Percentiles rank a stretch among this genome's conserved stretches.
phyloP scores from a whole-genome alignment of 2,329 filamentous ascomycete species.

The Paraconiothyrium sp. region DNA sequence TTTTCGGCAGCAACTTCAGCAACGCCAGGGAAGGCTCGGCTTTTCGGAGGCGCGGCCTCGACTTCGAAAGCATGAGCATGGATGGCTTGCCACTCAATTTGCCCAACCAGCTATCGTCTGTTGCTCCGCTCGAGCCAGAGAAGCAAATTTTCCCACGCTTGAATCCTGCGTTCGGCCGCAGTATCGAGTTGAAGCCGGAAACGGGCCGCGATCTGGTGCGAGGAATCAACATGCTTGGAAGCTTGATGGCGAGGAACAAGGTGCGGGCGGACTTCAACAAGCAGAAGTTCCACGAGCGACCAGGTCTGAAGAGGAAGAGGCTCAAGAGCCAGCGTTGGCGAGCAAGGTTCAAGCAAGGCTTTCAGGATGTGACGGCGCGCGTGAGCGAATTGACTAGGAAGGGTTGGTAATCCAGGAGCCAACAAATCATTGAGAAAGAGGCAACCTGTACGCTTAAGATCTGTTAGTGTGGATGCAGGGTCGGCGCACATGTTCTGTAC shows the following conservation, averaged over 20 bases:
- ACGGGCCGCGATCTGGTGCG: constrained; percentile 57
- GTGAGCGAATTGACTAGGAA: constrained; percentile 77
- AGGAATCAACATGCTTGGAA: constrained; percentile 56
- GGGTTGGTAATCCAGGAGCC: constrained; percentile 70
- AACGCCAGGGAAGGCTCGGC: constrained; percentile 5
- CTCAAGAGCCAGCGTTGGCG: constrained; percentile 75
- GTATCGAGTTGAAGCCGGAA: constrained; percentile 45
- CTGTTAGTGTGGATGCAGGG: constrained; percentile 5
- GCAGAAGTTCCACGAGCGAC: constrained; percentile 79
- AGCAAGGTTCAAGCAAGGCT: constrained; percentile 73
- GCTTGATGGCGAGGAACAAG: constrained; percentile 62
- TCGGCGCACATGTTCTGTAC: constrained; percentile 12
- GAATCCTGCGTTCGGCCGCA: constrained; percentile 53
- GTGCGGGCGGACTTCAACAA: constrained; percentile 64
- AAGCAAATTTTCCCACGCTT: constrained; percentile 41
- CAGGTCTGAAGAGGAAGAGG: constrained; percentile 80
- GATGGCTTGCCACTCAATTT: constrained; percentile 20
- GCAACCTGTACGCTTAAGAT: background rate
- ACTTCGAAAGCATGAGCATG: constrained; percentile 34
- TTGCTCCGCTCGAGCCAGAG: constrained; percentile 26
- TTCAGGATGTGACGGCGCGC: constrained; percentile 69
- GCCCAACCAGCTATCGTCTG: background rate
- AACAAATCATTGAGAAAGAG: background rate
- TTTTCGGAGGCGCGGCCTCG: constrained; percentile 11
- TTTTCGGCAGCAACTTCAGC: constrained; percentile 34